Conservation (phyloP, 495 filamentous ascomycete species). For the Daldinia grandis region DNA sequence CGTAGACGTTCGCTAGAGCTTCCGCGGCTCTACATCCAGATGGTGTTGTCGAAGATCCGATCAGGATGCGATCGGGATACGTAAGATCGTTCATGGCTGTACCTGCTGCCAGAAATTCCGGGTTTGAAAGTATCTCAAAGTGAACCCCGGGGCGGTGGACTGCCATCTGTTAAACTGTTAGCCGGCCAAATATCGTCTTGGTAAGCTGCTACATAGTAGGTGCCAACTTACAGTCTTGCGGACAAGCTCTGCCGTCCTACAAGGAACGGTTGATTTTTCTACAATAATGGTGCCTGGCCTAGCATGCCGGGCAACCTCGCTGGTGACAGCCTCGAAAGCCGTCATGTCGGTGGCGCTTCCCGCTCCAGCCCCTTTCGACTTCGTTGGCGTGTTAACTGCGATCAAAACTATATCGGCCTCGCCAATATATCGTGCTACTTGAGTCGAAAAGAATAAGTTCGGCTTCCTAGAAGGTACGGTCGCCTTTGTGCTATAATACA, state of each 20-base stretch:
- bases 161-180: constrained; percentile 46
- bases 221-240: constrained; percentile 65
- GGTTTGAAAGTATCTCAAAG: constrained; percentile 85
- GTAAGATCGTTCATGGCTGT: constrained; percentile 76
- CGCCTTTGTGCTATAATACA: constrained; percentile 23
- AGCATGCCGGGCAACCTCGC: constrained; percentile 72
- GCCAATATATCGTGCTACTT: constrained; percentile 65
- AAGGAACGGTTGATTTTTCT: constrained; percentile 86
- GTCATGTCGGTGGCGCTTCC: constrained; percentile 77
- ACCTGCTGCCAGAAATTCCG: constrained; percentile 84
- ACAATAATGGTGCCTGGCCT: constrained; percentile 76
- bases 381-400: constrained; percentile 84
- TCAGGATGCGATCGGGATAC: constrained; percentile 78
- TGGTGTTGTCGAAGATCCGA: constrained; percentile 69
- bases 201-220: neutral
- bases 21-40: constrained; percentile 69
- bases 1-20: constrained; percentile 70
- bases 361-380: constrained; percentile 72
- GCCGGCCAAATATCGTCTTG: neutral
- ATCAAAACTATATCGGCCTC: constrained; percentile 81
- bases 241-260: constrained; percentile 75
- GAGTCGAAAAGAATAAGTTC: constrained; percentile 78
- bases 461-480: constrained; percentile 50
- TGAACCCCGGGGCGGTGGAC: constrained; percentile 63
- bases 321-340: constrained; percentile 73